Evolutionary conservation across 1,284 basidiomycete genomes (phyloP), one percentile per base, ranked within the genome.

Genomic region (Omphalotus olearius): DNA sequence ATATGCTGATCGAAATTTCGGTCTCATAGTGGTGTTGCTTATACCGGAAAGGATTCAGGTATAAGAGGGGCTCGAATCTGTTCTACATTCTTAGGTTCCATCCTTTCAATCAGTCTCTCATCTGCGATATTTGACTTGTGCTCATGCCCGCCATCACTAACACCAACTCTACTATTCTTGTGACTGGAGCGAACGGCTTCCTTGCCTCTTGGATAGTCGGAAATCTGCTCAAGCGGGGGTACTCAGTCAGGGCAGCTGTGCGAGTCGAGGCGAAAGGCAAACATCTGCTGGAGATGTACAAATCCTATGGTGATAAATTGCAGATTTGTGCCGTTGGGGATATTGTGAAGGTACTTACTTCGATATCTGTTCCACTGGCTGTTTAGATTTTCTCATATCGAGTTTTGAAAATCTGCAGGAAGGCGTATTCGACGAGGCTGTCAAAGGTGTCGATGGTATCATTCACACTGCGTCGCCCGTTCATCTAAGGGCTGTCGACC

Each of bases 371-470:
- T 37, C 17, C n/a, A n/a, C n/a, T n/a, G n/a, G n/a, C n/a, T n/a
- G n/a, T 42, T 35, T 3, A 23, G 10, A 35, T 30, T 6, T 14
- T 13, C 26, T 28, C 26, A 28, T 9, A 16, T 35, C 30, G 23
- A n/a, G 11, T 17, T 16, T 36, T 3, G 18, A 40, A 35, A n/a
- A 16, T 39, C n/a, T 1, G 28, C 10, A 54, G 79, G 69, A 72
- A 2, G 79, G 78, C 3, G 80, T 77, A 2, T 86, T 85, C 54
- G 82, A 85, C 57, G 76, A 82, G 28, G 83, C 81, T 1, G 82
- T 87, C 52, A 76, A 79, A 59, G 83, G 71, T 0, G 79, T 85
- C 9, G 77, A 82, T 55, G 82, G 70, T 6, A 73, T 87, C 23
- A 69, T 69, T 44, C 80, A 83, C 62, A 74, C 70, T 2, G 79